Conservation (phyloP, 176 grass and related monocot genomes). For the Zea luxurians region DNA sequence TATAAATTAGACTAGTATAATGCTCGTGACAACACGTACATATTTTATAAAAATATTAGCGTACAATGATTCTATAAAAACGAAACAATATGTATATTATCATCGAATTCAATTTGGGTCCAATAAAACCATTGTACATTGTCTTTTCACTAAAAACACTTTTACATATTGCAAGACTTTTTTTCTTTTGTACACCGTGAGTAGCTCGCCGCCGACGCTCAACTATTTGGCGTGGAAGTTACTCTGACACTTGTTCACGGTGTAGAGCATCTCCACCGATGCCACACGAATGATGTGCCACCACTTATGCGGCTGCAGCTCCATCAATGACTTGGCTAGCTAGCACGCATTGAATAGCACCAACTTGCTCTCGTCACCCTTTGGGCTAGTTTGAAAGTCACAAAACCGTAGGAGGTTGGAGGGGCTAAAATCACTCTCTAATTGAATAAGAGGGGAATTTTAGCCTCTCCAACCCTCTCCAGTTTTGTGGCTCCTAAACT, state of each 20-base stretch:
- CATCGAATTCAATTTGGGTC: neutral
- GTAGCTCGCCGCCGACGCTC: conserved; percentile 62
- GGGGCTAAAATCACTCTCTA: too few relatives aligned
- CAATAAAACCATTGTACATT: neutral
- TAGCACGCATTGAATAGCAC: conserved; percentile 54
- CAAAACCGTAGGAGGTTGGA: too few relatives aligned
- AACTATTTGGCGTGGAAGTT: conserved; percentile 76
- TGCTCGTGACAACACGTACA: too few relatives aligned
- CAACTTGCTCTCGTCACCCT: conserved; percentile 55
- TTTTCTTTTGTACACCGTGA: conserved; percentile 46
- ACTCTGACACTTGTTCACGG: conserved; percentile 51
- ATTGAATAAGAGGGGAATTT: too few relatives aligned
- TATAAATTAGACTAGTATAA: too few relatives aligned
- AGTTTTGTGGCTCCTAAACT: too few relatives aligned
- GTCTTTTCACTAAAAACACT: neutral
- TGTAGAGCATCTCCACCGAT: conserved; percentile 67
- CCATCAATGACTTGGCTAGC: conserved; percentile 34
- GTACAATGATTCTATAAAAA: too few relatives aligned
- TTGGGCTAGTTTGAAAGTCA: too few relatives aligned
- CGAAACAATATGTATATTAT: too few relatives aligned
- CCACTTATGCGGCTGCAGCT: conserved; percentile 44
- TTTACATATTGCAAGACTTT: neutral
- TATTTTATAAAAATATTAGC: too few relatives aligned
- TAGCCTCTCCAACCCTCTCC: too few relatives aligned
- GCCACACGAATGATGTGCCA: conserved; percentile 54